Evolutionary conservation across 2,329 filamentous ascomycete genomes (phyloP).

Genomic region (Nannizziopsis arthrosporioides): DNA sequence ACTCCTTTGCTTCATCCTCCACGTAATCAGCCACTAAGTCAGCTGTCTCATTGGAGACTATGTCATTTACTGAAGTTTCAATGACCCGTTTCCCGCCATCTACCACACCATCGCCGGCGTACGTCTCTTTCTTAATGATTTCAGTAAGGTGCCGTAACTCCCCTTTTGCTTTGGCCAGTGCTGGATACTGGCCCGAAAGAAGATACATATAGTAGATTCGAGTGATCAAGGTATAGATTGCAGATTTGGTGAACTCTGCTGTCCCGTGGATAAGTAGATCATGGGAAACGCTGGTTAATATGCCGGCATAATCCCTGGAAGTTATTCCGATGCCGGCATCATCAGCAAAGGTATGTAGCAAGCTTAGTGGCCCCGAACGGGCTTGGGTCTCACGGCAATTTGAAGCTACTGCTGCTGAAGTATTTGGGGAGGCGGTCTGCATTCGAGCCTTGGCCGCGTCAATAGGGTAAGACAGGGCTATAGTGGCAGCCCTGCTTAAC

Average conservation of each 20-base stretch:
- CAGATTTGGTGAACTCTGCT: slow-evolving; percentile 77
- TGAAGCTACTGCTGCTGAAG: slow-evolving; percentile 27
- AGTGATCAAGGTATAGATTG: slow-evolving; percentile 60
- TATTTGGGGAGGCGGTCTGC: slow-evolving; percentile 40
- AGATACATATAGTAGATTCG: slow-evolving; percentile 57
- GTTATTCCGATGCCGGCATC: slow-evolving; percentile 11
- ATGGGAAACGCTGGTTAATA: slow-evolving; percentile 65
- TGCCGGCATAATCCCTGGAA: slow-evolving; percentile 55
- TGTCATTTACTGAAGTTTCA: neutral
- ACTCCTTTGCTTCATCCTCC: slow-evolving; percentile 32
- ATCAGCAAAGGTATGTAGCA: neutral
- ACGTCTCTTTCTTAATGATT: slow-evolving; percentile 24
- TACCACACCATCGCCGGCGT: slow-evolving; percentile 24
- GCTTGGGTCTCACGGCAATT: slow-evolving; percentile 10
- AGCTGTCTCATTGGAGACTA: slow-evolving; percentile 30
- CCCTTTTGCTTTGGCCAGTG: slow-evolving; percentile 25
- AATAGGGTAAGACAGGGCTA: slow-evolving; percentile 70
- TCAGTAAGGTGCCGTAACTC: slow-evolving; percentile 34
- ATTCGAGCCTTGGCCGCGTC: slow-evolving; percentile 71
- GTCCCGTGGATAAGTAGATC: slow-evolving; percentile 77
- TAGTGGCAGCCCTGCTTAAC: slow-evolving; percentile 65
- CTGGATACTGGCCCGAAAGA: slow-evolving; percentile 22
- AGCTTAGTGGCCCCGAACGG: neutral
- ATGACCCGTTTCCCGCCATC: slow-evolving; percentile 10
- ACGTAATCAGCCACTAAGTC: slow-evolving; percentile 38